Evolutionary conservation across 345 rosid species (phyloP), one percentile per base, ranked within the genome.

Genomic region (Nasturtium officinale): DNA sequence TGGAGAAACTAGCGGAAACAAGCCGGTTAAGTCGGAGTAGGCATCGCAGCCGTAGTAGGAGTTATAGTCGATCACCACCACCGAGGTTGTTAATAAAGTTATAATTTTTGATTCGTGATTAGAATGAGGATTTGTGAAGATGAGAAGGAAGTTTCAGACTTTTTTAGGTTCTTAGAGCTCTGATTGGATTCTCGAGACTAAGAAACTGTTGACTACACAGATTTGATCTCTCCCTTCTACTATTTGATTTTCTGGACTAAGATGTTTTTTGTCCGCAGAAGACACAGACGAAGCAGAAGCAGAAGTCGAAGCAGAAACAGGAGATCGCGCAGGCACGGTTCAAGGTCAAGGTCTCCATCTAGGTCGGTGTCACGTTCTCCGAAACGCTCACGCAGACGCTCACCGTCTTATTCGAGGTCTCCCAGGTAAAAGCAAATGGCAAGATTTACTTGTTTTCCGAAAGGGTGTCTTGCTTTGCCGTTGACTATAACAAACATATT

Each of bases 1-100:
- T 80, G 80, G 97, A 87, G 79, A 96, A 89, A 71, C 84, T 92
- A 52, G 92, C 95, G 26, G 98, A 96, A 85, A 90, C 97, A 77
- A 96, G 88, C 78, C 86, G 89, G 60, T 61, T 86, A 72, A 84
- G 89, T 79, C 81, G 86, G 58, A 57, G 65, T 51, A 86, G 97
- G 84, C 83, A 55, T 72, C 86, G 82, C 77, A 95, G 92, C 83
- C 95, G 87, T 53, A 89, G 96, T 78, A 87, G 93, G 83, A 89
- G 94, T 82, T 65, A 76, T 77, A 92, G 96, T 79, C 95, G 82
- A 51, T 92, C 97, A 65, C 97, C 98, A 73, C 96, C 98, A 29
- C 86, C 25, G 46, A 88, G 97, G 99, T 92, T 82, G 76, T 61
- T 67, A 43, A 71, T 77, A 71, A 73, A 64, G 75, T 75, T 67